Evolutionary conservation across 78 protist species (phyloP).

Genomic region (Isochrysis galbana): DNA sequence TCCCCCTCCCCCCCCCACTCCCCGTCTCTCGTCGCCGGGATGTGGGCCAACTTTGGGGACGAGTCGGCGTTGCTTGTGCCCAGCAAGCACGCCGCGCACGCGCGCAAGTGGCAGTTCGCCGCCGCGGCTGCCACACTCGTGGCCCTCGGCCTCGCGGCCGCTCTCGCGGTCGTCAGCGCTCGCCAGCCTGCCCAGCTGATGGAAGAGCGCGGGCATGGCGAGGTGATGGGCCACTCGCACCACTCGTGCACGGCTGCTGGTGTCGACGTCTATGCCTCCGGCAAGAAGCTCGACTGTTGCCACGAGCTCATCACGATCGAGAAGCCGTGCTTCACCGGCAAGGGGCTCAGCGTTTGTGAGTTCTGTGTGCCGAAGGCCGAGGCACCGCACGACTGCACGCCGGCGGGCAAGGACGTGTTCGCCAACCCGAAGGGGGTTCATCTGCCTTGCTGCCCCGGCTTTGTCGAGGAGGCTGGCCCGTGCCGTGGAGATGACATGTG

Average conservation of each 20-base stretch:
- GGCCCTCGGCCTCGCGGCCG: background rate
- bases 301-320: background rate
- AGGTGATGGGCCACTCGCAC: background rate
- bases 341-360: background rate
- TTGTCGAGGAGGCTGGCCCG: background rate
- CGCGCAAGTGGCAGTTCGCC: background rate
- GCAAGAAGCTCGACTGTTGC: background rate
- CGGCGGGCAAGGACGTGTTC: background rate
- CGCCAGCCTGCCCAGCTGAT: background rate
- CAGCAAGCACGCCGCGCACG: no score
- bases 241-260: background rate
- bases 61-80: no score
- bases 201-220: background rate
- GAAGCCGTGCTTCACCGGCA: background rate
- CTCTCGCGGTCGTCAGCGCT: background rate
- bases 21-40: no score
- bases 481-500: constrained; percentile 4
- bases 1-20: no score
- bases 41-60: no score
- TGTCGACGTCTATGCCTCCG: background rate
- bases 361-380: background rate
- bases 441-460: background rate
- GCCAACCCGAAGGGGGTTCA: background rate
- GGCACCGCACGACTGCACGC: background rate
- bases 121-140: background rate